Conservation (phyloP, 768 basidiomycete species). For the Coprinopsis strossmayeri region DNA sequence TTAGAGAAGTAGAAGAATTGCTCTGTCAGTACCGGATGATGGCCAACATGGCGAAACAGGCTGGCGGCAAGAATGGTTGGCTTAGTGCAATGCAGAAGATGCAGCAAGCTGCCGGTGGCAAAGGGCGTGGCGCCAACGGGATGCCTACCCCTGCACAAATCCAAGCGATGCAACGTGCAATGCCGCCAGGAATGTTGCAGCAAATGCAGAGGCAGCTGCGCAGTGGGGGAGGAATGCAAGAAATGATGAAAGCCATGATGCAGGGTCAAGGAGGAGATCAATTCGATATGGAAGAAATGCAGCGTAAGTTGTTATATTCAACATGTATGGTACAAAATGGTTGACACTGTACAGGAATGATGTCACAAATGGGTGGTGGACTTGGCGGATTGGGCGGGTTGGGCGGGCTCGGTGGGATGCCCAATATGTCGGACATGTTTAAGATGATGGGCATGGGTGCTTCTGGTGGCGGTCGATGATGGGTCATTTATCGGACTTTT, state of each 20-base stretch:
- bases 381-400: constrained; percentile 52
- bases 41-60: constrained; percentile 98
- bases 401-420: constrained; percentile 55
- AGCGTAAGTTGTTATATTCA: constrained; percentile 43
- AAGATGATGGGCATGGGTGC: constrained; percentile 86
- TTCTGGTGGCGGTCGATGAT: constrained; percentile 25
- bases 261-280: constrained; percentile 88
- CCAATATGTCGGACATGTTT: constrained; percentile 71
- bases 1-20: constrained; percentile 96
- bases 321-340: background rate
- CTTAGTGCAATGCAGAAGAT: constrained; percentile 89
- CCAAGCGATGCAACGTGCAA: constrained; percentile 90
- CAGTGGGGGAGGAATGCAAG: constrained; percentile 85
- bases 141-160: constrained; percentile 93
- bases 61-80: constrained; percentile 97
- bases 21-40: constrained; percentile 98
- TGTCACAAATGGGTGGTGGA: constrained; percentile 77
- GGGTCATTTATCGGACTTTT: constrained; percentile 13
- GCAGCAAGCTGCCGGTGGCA: constrained; percentile 80
- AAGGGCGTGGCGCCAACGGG: constrained; percentile 79
- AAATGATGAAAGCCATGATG: constrained; percentile 99
- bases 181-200: constrained; percentile 94
- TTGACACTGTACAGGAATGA: constrained; percentile 54
- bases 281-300: constrained; percentile 92
- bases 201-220: constrained; percentile 84